A percentile compares a stretch with the other conserved stretches of the same genome.
Conservation (phyloP, 805 yeast genomes). For the Wickerhamia fluorescens region DNA sequence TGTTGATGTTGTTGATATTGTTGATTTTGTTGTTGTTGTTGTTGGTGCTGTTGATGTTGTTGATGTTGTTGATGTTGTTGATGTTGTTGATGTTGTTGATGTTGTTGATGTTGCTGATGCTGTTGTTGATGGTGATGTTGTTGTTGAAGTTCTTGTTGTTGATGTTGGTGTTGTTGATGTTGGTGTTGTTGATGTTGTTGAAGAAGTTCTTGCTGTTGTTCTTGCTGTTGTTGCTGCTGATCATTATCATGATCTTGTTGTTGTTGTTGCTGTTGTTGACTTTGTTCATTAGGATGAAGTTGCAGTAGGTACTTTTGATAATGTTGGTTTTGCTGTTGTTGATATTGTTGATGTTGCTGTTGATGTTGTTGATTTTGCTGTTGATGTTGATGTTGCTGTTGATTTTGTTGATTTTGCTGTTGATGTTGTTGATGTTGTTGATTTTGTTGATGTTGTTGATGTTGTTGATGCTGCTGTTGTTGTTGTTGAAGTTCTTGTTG, state of each 20-base stretch:
- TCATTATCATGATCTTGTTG: no score
- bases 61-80: conserved; percentile 2
- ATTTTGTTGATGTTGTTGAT: conserved; percentile 1
- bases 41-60: conserved; percentile 5
- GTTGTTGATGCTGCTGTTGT: background rate
- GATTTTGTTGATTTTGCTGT: no score
- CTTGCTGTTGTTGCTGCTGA: conserved; percentile 1
- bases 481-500: background rate
- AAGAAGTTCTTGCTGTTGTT: conserved; percentile 1
- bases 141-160: background rate
- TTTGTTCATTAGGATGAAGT: no score
- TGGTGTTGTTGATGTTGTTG: conserved; percentile 3
- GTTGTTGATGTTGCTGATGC: conserved; percentile 5
- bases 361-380: no score
- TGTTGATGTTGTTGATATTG: background rate
- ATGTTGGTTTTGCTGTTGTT: conserved; percentile 5
- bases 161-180: background rate
- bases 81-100: no score
- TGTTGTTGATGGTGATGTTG: conserved; percentile 1
- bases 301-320: no score
- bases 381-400: no score
- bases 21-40: conserved; percentile 1
- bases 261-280: conserved; percentile 4
- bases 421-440: background rate
- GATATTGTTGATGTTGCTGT: no score